phyloP scores from a whole-genome alignment of 352 stramenopile genomes.

The Phytophthora vignae region DNA sequence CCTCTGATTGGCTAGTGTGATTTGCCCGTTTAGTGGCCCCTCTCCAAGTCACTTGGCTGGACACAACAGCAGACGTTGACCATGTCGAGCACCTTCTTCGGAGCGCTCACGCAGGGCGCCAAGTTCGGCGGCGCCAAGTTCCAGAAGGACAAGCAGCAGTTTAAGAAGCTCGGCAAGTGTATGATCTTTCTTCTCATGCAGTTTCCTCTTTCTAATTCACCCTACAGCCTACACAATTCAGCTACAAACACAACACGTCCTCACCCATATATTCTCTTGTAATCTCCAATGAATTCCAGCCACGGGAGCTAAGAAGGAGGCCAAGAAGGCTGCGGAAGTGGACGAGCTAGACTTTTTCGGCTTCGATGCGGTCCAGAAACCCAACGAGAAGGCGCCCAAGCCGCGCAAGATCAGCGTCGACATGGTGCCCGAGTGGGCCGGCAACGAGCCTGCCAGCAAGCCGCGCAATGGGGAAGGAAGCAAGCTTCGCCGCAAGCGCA shows the following conservation, averaged over 20 bases:
- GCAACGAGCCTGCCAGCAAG: constrained; percentile 52
- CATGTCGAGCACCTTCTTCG: constrained; percentile 81
- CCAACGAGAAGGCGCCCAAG: constrained; percentile 46
- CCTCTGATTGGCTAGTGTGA: constrained; percentile 10
- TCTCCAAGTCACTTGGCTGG: constrained; percentile 28
- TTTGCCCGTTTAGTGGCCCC: constrained; percentile 2
- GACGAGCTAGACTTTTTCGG: constrained; percentile 86
- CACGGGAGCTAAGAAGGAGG: constrained; percentile 22
- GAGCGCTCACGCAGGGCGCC: constrained; percentile 70
- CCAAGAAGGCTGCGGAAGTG: constrained; percentile 30
- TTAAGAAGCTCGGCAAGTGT: constrained; percentile 44
- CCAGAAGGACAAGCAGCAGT: constrained; percentile 66
- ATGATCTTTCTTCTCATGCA: constrained; percentile 9
- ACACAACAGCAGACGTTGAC: constrained; percentile 29
- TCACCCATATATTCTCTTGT: constrained; percentile 7
- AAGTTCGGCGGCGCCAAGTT: constrained; percentile 72
- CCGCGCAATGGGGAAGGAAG: constrained; percentile 60
- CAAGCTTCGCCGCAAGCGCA: constrained; percentile 82
- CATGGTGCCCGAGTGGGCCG: constrained; percentile 71
- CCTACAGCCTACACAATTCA: constrained; percentile 14
- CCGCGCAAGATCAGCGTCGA: constrained; percentile 77
- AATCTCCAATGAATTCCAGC: constrained; percentile 18
- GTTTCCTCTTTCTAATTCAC: background rate
- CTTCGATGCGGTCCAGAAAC: constrained; percentile 56
- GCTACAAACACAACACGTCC: background rate